phyloP scores from a whole-genome alignment of 306 rosid species.

The Dryas octopetala region DNA sequence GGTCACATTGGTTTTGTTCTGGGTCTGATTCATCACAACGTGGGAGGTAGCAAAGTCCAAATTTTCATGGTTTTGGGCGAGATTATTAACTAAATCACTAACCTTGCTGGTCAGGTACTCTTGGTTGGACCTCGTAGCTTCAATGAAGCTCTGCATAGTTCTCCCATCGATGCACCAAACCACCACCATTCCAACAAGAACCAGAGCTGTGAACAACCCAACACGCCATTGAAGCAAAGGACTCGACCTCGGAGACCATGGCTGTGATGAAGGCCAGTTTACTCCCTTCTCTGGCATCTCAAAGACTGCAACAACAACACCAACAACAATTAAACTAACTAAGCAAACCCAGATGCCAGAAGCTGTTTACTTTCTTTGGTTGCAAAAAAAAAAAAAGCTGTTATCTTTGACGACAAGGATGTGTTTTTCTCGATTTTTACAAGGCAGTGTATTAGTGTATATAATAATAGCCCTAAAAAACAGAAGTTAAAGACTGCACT shows the following conservation, averaged over 20 bases:
- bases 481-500: neutral
- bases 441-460: neutral
- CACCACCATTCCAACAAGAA: slow-evolving; percentile 51
- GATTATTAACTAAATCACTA: slow-evolving; percentile 30
- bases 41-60: slow-evolving; percentile 8
- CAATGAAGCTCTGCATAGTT: slow-evolving; percentile 46
- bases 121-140: slow-evolving; percentile 53
- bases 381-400: slow-evolving; percentile 15
- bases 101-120: slow-evolving; percentile 38
- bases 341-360: slow-evolving; percentile 23
- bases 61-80: slow-evolving; percentile 34
- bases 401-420: slow-evolving; percentile 27
- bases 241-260: slow-evolving; percentile 34
- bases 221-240: slow-evolving; percentile 62
- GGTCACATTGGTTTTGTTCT: slow-evolving; percentile 35
- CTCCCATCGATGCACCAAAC: slow-evolving; percentile 72
- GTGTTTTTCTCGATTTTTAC: slow-evolving; percentile 15
- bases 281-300: slow-evolving; percentile 68
- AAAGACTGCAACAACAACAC: slow-evolving; percentile 15
- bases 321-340: slow-evolving; percentile 14
- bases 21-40: slow-evolving; percentile 26
- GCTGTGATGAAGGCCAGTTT: slow-evolving; percentile 36
- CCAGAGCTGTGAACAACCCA: slow-evolving; percentile 52
- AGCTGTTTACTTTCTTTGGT: neutral
- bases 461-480: neutral